Conservation (phyloP, 768 basidiomycete species). For the Mycena epipterygia region DNA sequence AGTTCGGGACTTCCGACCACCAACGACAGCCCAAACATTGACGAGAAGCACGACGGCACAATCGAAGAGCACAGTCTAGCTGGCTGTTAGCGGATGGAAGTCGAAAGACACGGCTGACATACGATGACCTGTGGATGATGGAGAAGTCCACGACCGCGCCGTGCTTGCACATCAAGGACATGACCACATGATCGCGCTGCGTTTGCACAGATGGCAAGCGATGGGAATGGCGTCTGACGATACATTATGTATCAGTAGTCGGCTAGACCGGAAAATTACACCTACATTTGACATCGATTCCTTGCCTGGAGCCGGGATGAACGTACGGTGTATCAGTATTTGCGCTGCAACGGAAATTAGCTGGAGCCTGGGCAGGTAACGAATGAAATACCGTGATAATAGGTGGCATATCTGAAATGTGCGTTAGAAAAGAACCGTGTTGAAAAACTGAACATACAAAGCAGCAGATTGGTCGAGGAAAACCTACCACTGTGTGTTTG, state of each 20-base stretch:
- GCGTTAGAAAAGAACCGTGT: neutral
- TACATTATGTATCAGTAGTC: conserved; percentile 39
- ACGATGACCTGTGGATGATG: neutral
- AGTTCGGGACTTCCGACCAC: neutral
- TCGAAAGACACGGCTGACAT: conserved; percentile 5
- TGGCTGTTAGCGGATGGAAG: neutral
- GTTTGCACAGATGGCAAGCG: conserved; percentile 4
- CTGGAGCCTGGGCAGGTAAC: neutral
- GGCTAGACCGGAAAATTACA: neutral
- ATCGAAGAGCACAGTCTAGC: conserved; percentile 48
- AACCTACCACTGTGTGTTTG: neutral
- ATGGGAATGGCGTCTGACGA: conserved; percentile 51
- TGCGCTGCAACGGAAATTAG: conserved; percentile 13
- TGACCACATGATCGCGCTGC: conserved; percentile 51
- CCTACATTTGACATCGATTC: neutral
- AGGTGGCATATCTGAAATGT: conserved; percentile 16
- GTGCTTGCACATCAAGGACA: conserved; percentile 57
- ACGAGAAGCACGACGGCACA: conserved; percentile 34
- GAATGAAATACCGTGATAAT: conserved; percentile 28
- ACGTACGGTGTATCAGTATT: conserved; percentile 27
- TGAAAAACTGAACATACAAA: conserved; percentile 1
- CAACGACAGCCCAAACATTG: neutral
- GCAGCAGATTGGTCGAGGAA: too few species aligned
- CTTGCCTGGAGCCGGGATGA: conserved; percentile 24
- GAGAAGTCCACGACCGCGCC: conserved; percentile 38